Conservation (phyloP, 345 rosid genomes). For the Erysimum cheiranthoides region DNA sequence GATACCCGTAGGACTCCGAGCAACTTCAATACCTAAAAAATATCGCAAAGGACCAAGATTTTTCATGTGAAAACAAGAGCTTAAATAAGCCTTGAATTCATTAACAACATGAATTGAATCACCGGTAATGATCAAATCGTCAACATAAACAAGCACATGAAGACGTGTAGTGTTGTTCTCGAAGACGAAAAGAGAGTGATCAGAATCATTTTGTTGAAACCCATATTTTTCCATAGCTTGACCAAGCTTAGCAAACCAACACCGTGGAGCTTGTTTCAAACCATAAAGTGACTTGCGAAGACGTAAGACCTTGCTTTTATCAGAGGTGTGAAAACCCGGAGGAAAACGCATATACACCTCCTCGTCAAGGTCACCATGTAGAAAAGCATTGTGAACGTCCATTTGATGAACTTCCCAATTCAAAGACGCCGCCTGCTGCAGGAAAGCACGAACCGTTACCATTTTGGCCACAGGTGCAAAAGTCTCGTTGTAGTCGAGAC, state of each 20-base stretch:
- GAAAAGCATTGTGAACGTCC: not conserved
- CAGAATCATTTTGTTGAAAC: no score
- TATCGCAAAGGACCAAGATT: no score
- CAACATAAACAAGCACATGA: not conserved
- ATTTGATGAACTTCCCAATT: not conserved
- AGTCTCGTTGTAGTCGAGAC: not conserved
- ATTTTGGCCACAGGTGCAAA: no score
- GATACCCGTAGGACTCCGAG: no score
- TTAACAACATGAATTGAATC: not conserved
- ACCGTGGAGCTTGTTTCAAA: no score
- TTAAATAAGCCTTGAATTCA: no score
- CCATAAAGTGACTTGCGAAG: not conserved
- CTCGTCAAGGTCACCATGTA: not conserved
- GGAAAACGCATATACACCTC: not conserved
- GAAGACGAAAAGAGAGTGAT: not conserved
- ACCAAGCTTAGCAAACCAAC: no score
- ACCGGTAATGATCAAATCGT: not conserved
- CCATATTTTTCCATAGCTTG: no score
- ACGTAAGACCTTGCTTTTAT: not conserved
- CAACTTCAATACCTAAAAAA: no score
- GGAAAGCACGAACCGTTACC: not conserved
- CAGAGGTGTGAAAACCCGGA: not conserved
- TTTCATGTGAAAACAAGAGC: no score
- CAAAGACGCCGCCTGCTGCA: not conserved
- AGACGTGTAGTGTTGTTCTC: fast-evolving